Conservation (phyloP, 2,329 filamentous ascomycete species). For the Talaromyces sp. region DNA sequence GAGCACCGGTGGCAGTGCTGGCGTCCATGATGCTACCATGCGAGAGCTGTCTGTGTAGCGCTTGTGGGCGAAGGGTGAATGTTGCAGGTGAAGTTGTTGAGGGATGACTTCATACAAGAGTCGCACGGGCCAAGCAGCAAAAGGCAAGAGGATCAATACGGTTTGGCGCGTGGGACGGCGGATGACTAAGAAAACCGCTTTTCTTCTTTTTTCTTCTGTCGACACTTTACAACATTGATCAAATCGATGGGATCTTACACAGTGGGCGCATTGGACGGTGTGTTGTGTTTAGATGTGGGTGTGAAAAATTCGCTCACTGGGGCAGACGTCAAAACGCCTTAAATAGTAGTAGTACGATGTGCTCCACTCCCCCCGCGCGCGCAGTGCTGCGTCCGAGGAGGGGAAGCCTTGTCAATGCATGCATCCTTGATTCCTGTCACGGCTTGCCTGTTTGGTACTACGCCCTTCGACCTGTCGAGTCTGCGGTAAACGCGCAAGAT, state of each 20-base stretch:
- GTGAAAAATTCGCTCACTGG: not conserved
- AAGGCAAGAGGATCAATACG: not conserved
- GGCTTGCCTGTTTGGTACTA: not conserved
- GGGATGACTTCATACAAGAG: not conserved
- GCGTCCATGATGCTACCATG: conserved; percentile 29
- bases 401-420: no score
- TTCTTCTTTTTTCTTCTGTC: not conserved
- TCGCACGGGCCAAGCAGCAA: not conserved
- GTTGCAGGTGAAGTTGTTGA: not conserved
- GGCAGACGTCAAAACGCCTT: not conserved
- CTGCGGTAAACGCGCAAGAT: not conserved
- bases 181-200: not conserved
- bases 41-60: not conserved
- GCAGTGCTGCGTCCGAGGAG: not conserved
- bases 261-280: not conserved
- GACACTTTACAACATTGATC: not conserved
- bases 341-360: not conserved
- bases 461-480: not conserved
- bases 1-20: conserved; percentile 33
- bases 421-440: not conserved
- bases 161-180: not conserved
- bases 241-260: not conserved
- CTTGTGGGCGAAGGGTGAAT: not conserved
- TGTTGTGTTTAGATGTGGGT: not conserved
- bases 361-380: not conserved